phyloP scores from a whole-genome alignment of 2,329 filamentous ascomycete species.

The Paramyrothecium sp. region DNA sequence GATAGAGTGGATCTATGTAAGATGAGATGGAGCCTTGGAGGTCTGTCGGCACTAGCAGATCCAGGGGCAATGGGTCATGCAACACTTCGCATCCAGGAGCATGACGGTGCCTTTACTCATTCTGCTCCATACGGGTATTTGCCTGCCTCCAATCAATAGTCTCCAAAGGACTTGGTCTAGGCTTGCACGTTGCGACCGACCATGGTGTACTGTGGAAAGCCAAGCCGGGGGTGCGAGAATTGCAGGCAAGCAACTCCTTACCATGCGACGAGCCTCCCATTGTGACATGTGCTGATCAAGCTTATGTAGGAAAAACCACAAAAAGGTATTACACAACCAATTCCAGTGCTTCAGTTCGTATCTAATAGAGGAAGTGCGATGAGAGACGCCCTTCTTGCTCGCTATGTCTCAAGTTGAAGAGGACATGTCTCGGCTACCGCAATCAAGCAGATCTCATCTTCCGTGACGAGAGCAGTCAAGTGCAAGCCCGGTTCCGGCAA shows the following conservation, averaged over 20 bases:
- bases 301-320: constrained; percentile 9
- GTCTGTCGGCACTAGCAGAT: too few relatives aligned
- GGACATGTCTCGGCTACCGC: constrained; percentile 7
- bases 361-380: constrained; percentile 7
- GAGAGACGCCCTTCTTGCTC: constrained; percentile 8
- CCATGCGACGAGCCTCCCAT: too few relatives aligned
- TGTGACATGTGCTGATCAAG: not conserved
- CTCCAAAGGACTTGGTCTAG: too few relatives aligned
- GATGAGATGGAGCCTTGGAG: too few relatives aligned
- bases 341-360: not conserved
- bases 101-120: too few relatives aligned
- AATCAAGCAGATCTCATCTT: constrained; percentile 6
- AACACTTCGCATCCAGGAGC: too few relatives aligned
- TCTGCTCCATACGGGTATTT: too few relatives aligned
- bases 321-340: constrained; percentile 1
- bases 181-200: too few relatives aligned
- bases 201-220: constrained; percentile 12
- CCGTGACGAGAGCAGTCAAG: constrained; percentile 5
- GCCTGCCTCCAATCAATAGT: too few relatives aligned
- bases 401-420: constrained; percentile 7
- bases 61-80: too few relatives aligned
- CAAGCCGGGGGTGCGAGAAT: constrained; percentile 11
- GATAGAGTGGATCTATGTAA: too few relatives aligned
- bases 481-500: not conserved
- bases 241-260: constrained; percentile 6